phyloP scores from a whole-genome alignment of 2,329 filamentous ascomycete genomes.

The Bimuria novae-zelandiae region DNA sequence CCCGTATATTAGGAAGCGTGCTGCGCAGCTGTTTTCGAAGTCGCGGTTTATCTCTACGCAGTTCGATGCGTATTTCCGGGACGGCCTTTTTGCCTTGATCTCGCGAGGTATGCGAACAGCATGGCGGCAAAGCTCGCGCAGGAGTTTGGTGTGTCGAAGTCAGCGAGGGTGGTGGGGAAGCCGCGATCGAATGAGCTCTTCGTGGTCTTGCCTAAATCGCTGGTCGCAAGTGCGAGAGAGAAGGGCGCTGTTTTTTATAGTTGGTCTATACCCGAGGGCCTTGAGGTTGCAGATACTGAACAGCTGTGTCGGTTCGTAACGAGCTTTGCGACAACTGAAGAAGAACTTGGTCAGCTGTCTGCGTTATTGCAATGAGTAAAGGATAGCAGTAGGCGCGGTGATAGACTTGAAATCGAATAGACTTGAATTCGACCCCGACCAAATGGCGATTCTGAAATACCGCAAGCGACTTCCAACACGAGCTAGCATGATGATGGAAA shows the following conservation, averaged over 20 bases:
- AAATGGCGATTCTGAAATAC: too few relatives aligned
- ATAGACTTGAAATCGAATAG: too few relatives aligned
- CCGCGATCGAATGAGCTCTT: slow-evolving; percentile 1
- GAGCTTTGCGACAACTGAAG: background rate
- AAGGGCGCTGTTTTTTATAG: background rate
- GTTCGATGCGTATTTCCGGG: slow-evolving; percentile 2
- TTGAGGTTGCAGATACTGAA: background rate
- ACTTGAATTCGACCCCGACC: too few relatives aligned
- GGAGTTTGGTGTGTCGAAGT: background rate
- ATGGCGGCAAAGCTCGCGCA: background rate
- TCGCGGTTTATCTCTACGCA: slow-evolving; percentile 1
- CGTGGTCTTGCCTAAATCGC: background rate
- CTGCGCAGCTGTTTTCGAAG: slow-evolving; percentile 3
- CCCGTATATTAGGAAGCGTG: background rate
- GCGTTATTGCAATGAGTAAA: background rate
- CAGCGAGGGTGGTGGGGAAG: background rate
- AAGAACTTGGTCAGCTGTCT: background rate
- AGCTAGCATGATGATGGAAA: too few relatives aligned
- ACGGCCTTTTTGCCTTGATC: background rate
- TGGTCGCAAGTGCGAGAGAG: background rate
- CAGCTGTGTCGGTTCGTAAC: slow-evolving; percentile 1
- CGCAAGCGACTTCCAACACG: too few relatives aligned
- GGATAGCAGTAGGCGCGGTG: too few relatives aligned
- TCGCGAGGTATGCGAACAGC: background rate
- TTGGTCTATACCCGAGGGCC: background rate